Conservation (phyloP, 768 basidiomycete species). For the Pholiota microspora region DNA sequence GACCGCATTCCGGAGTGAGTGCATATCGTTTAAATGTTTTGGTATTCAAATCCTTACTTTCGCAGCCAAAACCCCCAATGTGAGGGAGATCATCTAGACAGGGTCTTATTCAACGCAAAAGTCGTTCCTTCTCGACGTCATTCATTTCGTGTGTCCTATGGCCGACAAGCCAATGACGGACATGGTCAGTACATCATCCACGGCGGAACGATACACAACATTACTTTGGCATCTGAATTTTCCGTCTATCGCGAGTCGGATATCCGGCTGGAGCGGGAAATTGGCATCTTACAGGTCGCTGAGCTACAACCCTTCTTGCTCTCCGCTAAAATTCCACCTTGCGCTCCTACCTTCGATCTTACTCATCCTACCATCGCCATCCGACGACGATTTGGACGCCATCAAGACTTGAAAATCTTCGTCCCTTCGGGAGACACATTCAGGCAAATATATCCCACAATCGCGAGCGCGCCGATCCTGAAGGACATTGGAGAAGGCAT, state of each 20-base stretch:
- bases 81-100: background rate
- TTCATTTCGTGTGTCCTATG: background rate
- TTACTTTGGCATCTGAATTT: background rate
- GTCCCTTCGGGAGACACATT: background rate
- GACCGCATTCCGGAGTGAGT: background rate
- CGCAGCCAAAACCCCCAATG: conserved; percentile 2
- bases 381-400: background rate
- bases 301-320: background rate
- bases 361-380: background rate
- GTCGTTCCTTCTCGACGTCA: background rate
- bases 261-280: background rate
- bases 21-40: background rate
- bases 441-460: background rate
- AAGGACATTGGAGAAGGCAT: background rate
- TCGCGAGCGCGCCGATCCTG: background rate
- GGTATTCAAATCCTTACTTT: background rate
- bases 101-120: background rate
- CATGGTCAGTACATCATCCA: background rate
- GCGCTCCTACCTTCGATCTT: background rate
- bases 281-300: background rate
- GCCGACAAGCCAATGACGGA: background rate
- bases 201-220: background rate
- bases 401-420: background rate
- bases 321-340: background rate
- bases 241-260: background rate